A percentile compares a stretch with the other conserved stretches of the same genome.
Conservation (phyloP, 2,329 filamentous ascomycete species). For the Didymella arachidicola region DNA sequence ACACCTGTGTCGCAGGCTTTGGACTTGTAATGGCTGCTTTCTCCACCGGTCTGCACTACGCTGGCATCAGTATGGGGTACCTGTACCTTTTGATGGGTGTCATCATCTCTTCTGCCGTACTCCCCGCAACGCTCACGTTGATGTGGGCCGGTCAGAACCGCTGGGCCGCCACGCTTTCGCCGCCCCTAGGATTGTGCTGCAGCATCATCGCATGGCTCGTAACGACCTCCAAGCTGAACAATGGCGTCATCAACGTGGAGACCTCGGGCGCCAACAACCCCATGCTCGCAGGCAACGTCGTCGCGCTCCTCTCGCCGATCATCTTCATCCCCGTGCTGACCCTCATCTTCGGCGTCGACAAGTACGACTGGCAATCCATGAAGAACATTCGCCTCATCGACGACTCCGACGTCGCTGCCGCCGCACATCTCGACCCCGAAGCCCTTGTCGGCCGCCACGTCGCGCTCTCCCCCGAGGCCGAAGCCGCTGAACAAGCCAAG, state of each 20-base stretch:
- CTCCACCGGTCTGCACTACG: conserved; percentile 70
- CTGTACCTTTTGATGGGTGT: conserved; percentile 90
- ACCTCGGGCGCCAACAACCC: conserved; percentile 73
- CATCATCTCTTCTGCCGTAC: conserved; percentile 83
- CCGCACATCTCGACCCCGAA: conserved; percentile 69
- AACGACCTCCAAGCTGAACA: conserved; percentile 44
- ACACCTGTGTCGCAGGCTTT: conserved; percentile 76
- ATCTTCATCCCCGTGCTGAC: conserved; percentile 79
- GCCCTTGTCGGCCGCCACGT: conserved; percentile 57
- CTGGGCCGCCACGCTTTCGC: conserved; percentile 72
- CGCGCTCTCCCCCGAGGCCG: conserved; percentile 39
- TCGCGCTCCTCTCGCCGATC: conserved; percentile 77
- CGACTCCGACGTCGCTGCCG: conserved; percentile 73
- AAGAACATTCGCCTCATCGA: conserved; percentile 77
- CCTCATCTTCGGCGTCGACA: conserved; percentile 70
- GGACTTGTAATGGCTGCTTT: conserved; percentile 81
- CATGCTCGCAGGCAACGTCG: conserved; percentile 88
- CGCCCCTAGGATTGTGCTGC: conserved; percentile 71
- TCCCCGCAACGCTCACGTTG: conserved; percentile 81
- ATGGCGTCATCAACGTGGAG: conserved; percentile 43
- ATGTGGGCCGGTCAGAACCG: conserved; percentile 82
- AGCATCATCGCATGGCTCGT: conserved; percentile 64
- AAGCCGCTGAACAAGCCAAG: conserved; percentile 52
- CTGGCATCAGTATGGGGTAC: conserved; percentile 72
- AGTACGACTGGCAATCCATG: conserved; percentile 89